Base-by-base conservation (phyloP, 2,329 filamentous ascomycete genomes). In the Elsinoe australis region DNA sequence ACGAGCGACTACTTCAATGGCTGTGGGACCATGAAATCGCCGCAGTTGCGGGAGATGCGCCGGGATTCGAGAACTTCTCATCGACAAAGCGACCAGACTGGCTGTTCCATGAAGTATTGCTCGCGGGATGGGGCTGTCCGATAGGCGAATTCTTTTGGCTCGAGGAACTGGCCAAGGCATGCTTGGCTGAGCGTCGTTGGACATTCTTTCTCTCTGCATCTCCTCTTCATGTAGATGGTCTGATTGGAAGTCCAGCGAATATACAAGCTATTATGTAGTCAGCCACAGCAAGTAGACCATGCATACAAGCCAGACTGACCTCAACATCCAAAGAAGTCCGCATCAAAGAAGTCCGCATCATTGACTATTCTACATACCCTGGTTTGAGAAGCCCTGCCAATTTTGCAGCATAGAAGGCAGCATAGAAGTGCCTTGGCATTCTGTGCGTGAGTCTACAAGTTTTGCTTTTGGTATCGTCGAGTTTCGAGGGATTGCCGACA, bases 111-210 rank as follows among this genome's bases (percentile, higher is more conserved):
- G 70, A 74, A 58, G 66, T 73, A 0, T 63, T 74, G 53, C 60
- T 75, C 4, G 64, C 64, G 0, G 71, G 71, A 0, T 74, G 70
- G 69, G 71, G 71, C 0, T 70, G 68, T 55, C 71, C 71, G 12
- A 72, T 75, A 53, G 71, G 71, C 19, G 71, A 74, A 58, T 55
- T 74, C 3, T 74, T 73, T 53, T 67, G 73, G 57, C 60, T 75
- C 6, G 71, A 75, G 59, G 58, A 50, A 32, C 54, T 74, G 41
- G 67, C 68, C 0, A 60, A 51, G 42, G 56, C 70, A 33, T 74
- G 71, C 53, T 53, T 57, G 50, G 51, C 55, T 14, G 38, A 56
- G 19, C 54, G 58, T 15, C 56, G 70, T 36, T 74, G 65, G 63
- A 67, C 60, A 39, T 74, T 75, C 57, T 74, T 74, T 55, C n/a